These are phyloP conservation scores for Linum trigynum DNA, from an alignment of 345 rosid species.

Conservation along the genomic window DNA sequence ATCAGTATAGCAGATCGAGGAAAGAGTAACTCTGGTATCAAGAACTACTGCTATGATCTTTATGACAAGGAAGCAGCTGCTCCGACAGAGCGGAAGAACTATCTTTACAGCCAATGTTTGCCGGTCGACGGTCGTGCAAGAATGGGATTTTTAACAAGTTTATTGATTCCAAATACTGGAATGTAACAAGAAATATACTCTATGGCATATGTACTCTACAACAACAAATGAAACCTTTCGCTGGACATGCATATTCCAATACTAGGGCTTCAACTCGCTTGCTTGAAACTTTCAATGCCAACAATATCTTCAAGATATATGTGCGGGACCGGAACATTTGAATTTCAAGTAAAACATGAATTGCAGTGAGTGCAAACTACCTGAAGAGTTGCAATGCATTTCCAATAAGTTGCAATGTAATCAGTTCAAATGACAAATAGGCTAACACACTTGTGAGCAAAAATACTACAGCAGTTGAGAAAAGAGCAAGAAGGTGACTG, in stretches of 20 bases:
- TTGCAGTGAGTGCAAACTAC: neutral
- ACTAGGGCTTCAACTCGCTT: neutral
- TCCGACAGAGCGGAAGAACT: neutral
- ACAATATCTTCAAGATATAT: too few relatives aligned
- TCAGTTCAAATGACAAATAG: neutral
- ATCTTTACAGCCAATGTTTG: too few relatives aligned
- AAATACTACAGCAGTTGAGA: neutral
- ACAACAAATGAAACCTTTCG: neutral
- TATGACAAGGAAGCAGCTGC: neutral
- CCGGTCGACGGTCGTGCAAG: too few relatives aligned
- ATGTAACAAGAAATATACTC: neutral
- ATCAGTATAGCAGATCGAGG: neutral
- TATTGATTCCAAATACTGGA: neutral
- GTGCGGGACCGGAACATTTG: neutral
- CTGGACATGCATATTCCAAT: neutral
- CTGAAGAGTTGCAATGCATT: neutral
- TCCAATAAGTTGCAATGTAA: too few relatives aligned
- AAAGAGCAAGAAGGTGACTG: neutral
- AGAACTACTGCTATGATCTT: neutral
- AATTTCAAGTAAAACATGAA: neutral
- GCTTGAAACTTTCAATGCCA: too few relatives aligned
- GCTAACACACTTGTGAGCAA: neutral
- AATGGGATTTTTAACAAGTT: too few relatives aligned
- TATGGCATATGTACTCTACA: neutral
- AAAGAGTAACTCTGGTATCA: neutral